Conservation (phyloP, 108 stramenopile species). For the Fragilariopsis cylindrus region DNA sequence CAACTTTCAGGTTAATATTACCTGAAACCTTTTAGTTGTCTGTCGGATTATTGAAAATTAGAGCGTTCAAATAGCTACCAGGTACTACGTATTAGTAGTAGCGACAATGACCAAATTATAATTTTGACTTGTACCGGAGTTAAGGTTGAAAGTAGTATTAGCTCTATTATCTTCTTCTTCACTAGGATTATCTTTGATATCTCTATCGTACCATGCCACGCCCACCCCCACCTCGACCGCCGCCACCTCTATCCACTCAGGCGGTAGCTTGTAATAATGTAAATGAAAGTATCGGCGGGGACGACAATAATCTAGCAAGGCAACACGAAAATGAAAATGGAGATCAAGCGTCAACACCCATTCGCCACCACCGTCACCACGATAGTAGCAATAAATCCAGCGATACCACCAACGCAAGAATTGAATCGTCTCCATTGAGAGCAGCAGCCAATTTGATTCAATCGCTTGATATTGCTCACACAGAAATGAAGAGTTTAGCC, state of each 20-base stretch:
- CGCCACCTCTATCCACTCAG: background rate
- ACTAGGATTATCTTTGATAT: too few species aligned
- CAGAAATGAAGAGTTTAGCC: constrained; percentile 51
- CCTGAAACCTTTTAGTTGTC: too few species aligned
- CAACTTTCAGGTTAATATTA: too few species aligned
- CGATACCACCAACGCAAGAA: background rate
- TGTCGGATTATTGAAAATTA: too few species aligned
- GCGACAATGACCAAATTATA: too few species aligned
- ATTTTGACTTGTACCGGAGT: too few species aligned
- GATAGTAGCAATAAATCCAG: background rate
- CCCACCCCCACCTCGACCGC: background rate
- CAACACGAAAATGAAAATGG: background rate
- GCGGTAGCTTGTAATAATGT: background rate
- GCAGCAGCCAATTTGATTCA: constrained; percentile 76
- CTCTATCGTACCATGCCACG: background rate
- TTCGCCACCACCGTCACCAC: background rate
- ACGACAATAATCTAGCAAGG: background rate
- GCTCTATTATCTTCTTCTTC: too few species aligned
- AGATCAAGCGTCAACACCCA: background rate
- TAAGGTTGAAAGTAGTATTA: too few species aligned
- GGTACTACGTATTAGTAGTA: too few species aligned
- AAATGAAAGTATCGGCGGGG: background rate
- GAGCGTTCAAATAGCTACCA: too few species aligned
- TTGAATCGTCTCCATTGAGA: constrained; percentile 23
- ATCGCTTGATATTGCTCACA: constrained; percentile 61